These are phyloP conservation scores for Populus pruinosa DNA, from an alignment of 345 rosid species.

Conservation along the genomic window DNA sequence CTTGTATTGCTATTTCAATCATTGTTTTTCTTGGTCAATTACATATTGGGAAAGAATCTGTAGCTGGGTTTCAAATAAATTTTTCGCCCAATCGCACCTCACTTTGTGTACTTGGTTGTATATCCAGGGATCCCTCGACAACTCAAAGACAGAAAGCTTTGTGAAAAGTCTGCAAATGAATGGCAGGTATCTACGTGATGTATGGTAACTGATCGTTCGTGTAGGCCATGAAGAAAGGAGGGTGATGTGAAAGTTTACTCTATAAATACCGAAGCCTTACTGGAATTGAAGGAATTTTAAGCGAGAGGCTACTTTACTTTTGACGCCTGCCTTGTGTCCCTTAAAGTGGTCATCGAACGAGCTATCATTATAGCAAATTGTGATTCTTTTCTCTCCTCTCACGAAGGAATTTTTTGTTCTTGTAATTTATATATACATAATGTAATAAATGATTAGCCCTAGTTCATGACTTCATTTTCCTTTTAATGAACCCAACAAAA, in stretches of 20 bases:
- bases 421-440: slow-evolving; percentile 25
- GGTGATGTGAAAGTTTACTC: not conserved
- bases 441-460: not conserved
- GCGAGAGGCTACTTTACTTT: not conserved
- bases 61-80: not conserved
- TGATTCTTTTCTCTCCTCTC: slow-evolving; percentile 21
- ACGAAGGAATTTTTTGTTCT: slow-evolving; percentile 20
- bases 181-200: slow-evolving; percentile 91
- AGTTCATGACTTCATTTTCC: slow-evolving; percentile 2
- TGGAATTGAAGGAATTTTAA: slow-evolving; percentile 1
- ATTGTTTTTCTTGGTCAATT: not conserved
- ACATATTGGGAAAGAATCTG: not conserved
- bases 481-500: slow-evolving; percentile 1
- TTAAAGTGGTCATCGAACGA: not conserved
- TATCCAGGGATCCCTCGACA: slow-evolving; percentile 71
- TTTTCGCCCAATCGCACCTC: not conserved
- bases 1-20: not conserved
- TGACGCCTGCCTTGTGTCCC: not conserved
- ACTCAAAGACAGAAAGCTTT: slow-evolving; percentile 75
- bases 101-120: not conserved
- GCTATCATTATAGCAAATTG: not conserved
- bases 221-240: not conserved
- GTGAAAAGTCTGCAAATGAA: slow-evolving; percentile 86
- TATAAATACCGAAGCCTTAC: not conserved
- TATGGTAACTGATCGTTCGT: slow-evolving; percentile 47